Percentiles rank a stretch among this genome's conserved stretches.
Conservation (phyloP, 192 early-diverging fungal genomes). For the Jimgerdemannia lactiflua region DNA sequence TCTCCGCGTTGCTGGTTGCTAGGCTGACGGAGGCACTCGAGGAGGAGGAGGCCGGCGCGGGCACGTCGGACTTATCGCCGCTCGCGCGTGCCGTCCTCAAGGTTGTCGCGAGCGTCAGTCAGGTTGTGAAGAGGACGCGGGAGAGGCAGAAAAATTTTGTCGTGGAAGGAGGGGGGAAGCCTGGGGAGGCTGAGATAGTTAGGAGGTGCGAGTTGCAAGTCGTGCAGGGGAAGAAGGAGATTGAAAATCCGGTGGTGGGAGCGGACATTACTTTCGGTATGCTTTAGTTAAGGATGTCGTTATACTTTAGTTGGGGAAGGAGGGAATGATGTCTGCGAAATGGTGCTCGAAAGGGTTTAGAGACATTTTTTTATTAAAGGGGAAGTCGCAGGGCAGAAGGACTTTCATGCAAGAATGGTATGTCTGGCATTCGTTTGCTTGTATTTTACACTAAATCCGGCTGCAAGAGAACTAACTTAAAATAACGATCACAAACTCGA, state of each 20-base stretch:
- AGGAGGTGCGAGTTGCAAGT: not conserved
- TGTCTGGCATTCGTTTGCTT: too few species aligned
- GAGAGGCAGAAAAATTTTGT: not conserved
- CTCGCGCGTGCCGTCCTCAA: not conserved
- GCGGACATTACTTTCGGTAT: not conserved
- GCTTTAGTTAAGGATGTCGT: not conserved
- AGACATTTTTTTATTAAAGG: too few species aligned
- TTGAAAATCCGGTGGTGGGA: not conserved
- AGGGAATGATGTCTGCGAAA: too few species aligned
- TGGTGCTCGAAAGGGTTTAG: too few species aligned
- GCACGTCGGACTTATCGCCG: not conserved
- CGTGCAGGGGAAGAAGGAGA: not conserved
- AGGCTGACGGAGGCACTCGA: conserved; percentile 11
- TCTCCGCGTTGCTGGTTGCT: conserved; percentile 72
- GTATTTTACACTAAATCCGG: too few species aligned
- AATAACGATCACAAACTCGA: too few species aligned
- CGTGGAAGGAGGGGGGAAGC: not conserved
- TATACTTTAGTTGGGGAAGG: conserved; percentile 2
- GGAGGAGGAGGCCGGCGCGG: not conserved
- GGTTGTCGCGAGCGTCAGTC: not conserved
- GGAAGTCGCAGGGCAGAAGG: too few species aligned
- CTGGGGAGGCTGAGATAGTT: not conserved
- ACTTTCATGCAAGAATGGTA: too few species aligned
- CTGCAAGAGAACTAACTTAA: too few species aligned
- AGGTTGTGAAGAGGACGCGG: not conserved